phyloP scores from a whole-genome alignment of 192 early-diverging fungal genomes.

The Podila minutissima region DNA sequence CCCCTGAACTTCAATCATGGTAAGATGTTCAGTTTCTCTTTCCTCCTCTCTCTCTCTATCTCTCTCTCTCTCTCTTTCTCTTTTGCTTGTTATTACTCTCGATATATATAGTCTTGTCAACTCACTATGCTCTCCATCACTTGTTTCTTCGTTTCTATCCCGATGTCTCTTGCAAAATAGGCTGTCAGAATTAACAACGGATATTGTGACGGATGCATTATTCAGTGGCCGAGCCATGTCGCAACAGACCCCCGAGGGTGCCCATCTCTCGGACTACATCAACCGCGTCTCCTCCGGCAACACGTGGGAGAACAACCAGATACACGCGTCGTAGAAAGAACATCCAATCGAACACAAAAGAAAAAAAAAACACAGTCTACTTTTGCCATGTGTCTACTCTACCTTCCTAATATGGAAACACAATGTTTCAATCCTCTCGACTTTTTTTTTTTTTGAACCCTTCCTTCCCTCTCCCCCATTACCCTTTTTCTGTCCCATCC shows the following conservation, averaged over 20 bases:
- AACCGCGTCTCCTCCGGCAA: constrained; percentile 42
- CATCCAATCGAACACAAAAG: background rate
- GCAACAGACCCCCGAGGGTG: constrained; percentile 38
- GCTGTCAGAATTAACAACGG: constrained; percentile 54
- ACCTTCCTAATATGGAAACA: background rate
- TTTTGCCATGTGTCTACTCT: background rate
- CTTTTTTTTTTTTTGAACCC: background rate
- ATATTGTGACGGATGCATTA: constrained; percentile 56
- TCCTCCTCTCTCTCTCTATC: background rate
- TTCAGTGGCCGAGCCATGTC: constrained; percentile 54
- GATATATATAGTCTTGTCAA: no score
- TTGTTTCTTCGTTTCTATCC: background rate
- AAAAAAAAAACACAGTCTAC: background rate
- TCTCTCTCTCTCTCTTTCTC: background rate
- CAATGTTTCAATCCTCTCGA: background rate
- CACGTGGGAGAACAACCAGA: constrained; percentile 9
- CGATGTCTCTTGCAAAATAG: constrained; percentile 9
- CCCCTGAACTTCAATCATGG: constrained; percentile 52
- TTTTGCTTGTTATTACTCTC: background rate
- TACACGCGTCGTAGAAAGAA: background rate
- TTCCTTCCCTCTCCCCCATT: background rate
- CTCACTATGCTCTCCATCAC: no score
- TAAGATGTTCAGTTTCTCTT: background rate
- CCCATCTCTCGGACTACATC: constrained; percentile 39
- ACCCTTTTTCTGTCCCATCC: no score